Conservation (phyloP, 768 basidiomycete species). For the Kwoniella sp. region DNA sequence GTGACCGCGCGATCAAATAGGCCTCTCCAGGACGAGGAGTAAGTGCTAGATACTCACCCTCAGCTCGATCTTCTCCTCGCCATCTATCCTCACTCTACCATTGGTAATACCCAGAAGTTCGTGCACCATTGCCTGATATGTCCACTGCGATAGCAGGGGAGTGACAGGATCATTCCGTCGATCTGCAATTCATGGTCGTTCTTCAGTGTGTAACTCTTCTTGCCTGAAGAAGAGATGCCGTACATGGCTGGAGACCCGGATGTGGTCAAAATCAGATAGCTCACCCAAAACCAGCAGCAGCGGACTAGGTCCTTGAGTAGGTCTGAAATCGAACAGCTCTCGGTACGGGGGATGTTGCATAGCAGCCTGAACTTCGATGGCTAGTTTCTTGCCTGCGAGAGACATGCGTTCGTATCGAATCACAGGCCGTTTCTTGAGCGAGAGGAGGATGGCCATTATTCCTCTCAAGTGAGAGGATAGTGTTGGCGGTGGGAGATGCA, state of each 20-base stretch:
- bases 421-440: constrained; percentile 91
- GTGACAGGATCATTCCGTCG: constrained; percentile 96
- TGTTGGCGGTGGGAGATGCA: constrained; percentile 58
- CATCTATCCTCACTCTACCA: constrained; percentile 82
- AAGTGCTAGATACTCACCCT: constrained; percentile 70
- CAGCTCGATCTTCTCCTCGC: constrained; percentile 82
- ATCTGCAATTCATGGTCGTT: constrained; percentile 60
- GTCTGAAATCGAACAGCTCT: constrained; percentile 85
- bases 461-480: constrained; percentile 78
- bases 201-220: too few relatives aligned
- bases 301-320: constrained; percentile 77
- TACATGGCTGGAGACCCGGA: too few relatives aligned
- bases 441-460: constrained; percentile 80
- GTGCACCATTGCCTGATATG: constrained; percentile 99
- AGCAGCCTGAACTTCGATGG: constrained; percentile 77
- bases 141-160: constrained; percentile 95
- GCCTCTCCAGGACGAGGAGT: too few relatives aligned
- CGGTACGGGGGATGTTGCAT: constrained; percentile 71
- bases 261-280: too few relatives aligned
- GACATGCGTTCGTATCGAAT: constrained; percentile 95
- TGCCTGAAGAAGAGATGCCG: too few relatives aligned
- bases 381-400: constrained; percentile 84
- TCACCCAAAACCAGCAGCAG: constrained; percentile 75
- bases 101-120: constrained; percentile 91
- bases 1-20: too few relatives aligned